Evolutionary conservation across 345 rosid genomes (phyloP), one percentile per base, ranked within the genome.

Genomic region (Salix udensis): DNA sequence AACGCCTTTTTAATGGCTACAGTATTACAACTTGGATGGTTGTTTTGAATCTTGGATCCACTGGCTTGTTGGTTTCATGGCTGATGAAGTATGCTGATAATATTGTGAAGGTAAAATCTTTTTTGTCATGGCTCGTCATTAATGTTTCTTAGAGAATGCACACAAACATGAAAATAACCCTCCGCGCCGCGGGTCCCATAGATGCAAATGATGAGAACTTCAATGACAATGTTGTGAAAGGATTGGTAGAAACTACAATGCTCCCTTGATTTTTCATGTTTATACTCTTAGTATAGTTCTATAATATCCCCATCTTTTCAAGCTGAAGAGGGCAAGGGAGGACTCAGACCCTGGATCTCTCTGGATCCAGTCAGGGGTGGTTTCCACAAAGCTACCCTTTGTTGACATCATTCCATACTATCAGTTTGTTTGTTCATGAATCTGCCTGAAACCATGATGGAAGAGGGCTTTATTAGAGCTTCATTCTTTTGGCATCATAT

Each of bases 1-100:
- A 91, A 79, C 91, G 91, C 67, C 88, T 93, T 75, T 87, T 89
- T 62, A 85, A 87, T 82, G 98, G 97, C 60, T 94, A 92, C 78
- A 90, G 85, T 79, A 74, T 88, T 39, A 92, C 88, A 44, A 94
- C 97, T 72, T 92, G 92, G 97, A 64, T 87, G 89, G 98, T 94
- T 67, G 93, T 92, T 81, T 84, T 96, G 73, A 96, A 92, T 78
- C 90, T 91, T 6, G 94, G 94, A 52, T 92, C 90, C 73, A 87
- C 98, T 46, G 93, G 98, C 69, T 82, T 94, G 80, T 79, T 92
- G 30, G 98, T 94, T 80, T 94, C 96, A 1, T 91, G 96, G 94
- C 76, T 94, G 81, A 91, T 94, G 96, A 94, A 90, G 68, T 94
- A 92, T 84, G 94, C 93, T 72, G 98, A 92, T 88, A 94, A 96